Evolutionary conservation across 768 basidiomycete genomes (phyloP), one percentile per base, ranked within the genome.

Genomic region (Boletus rubropictus): DNA sequence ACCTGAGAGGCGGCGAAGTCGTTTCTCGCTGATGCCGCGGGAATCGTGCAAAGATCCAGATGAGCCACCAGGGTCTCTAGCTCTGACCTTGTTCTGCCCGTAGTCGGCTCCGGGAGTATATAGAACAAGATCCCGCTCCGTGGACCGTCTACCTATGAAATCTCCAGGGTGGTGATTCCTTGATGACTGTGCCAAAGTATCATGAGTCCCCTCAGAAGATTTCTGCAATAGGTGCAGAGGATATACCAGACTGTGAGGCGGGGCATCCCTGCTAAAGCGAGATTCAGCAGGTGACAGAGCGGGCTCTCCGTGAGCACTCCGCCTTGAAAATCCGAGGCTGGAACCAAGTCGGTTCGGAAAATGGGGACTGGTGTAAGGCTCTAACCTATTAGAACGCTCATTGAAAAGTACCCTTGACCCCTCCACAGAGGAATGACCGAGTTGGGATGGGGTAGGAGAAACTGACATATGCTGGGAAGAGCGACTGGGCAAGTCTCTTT

Each of bases 391-490:
- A 9, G 86, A 89, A 4, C 87, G 82, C 59, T 95, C 96, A 60
- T 99, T 98, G 74, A 97, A 99, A n/a, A 99, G 73, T 1, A 84
- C 84, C 34, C 88, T 79, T 28, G 86, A 76, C 2, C 74, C 66
- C 33, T 84, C 80, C 50, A 75, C 72, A 8, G 79, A 76, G 8
- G 80, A 76, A 45, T 74, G 70, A 18, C 68, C 46, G 43, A 70
- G 60, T 50, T 67, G 58, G 53, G 73, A 61, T 56, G 72, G 65
- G 5, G 65, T 52, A 9, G 71, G 65, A 12, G 68, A 63, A 17
- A 65, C 52, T 40, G 50, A 72, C 70, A 49, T 55, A 52, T 53
- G 48, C 12, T 65, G 61, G 28, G 62, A 61, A 40, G 62, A 50
- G 33, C 63, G 56, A 51, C 55, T 53, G 62, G 64, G 44, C 67